Base-by-base conservation (phyloP, 163 green algal genomes). In the Trebouxiophyceae sp. region DNA sequence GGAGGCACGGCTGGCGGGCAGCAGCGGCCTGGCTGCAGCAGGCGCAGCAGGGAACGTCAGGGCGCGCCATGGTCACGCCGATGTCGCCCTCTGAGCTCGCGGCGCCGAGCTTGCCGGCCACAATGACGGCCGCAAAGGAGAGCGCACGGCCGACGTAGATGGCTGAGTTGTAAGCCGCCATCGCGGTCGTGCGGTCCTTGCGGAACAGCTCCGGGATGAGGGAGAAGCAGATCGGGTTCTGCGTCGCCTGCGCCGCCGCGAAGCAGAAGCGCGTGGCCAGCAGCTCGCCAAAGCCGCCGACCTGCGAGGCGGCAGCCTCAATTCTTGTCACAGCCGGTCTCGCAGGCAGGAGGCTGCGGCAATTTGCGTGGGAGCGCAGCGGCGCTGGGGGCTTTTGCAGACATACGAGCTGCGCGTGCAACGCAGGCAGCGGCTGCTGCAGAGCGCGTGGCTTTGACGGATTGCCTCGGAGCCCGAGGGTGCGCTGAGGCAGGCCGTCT, bases 171-270 rank as follows among this genome's bases (percentile, higher is more conserved):
- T 96, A 96, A 30, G 83, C 62, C 0, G 87, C 81, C 63, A 96
- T 84, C 26, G 90, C 90, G 4, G 86, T 92, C 19, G 81, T 89
- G 28, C 86, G 80, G 67, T 88, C 80, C n/a, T 30, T 71, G 3
- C 88, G 90, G 65, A 96, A 96, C 0, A 96, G 77, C 72, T 96
- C 90, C 0, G 89, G 89, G 63, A 96, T 94, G 33, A 95, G 67
- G 27, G 57, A 78, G 72, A 92, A 95, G 67, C 81, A 91, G 39
- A 96, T 84, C 3, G 89, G 89, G 72, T 96, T 96, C 77, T 95
- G 86, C 5, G 85, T 87, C 28, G 86, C 81, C 68, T 93, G 85
- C 6, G 86, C 79, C 2, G 69, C 71, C 54, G 86, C 87, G 79
- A 90, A 89, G 16, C 79, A 84, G 3, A 92, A 68, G 7, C 89